Base-by-base conservation (phyloP, 371 early-diverging fungal species). In the Apophysomyces trapeziformis region DNA sequence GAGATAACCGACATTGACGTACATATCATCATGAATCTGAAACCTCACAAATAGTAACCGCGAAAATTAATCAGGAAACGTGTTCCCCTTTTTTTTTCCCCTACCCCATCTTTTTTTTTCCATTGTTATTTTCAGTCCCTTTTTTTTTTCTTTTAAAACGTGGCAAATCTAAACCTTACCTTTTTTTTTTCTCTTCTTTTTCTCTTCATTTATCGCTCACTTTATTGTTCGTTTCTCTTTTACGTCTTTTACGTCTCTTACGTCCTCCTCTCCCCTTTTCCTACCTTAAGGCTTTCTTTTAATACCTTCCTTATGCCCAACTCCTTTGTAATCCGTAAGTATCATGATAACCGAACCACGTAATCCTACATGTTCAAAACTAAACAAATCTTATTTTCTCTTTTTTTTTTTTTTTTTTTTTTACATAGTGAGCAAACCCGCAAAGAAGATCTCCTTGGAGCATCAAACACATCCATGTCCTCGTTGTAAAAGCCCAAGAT, bases 381-480 rank as follows among this genome's bases (percentile, higher is more conserved):
- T 26, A 26, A 26, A 26, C 32, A 26, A 26, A 0, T 26, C 2
- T 3, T 26, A 26, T 3, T 26, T 26, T 26, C 32, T 26, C 3
- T 26, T 26, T 26, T 26, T 26, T 26, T 0, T 26, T 26, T 26
- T 26, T 0, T 26, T 26, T 26, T 26, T 2, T 26, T 26, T 26
- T 26, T 0, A 26, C 16, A 50, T 11, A 50, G 54, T 50, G 21
- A 21, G 54, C 54, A 72, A 69, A 47, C 66, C 67, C 61, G 75
- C 72, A 56, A 77, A 75, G 50, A 77, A 77, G 14, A 77, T 75
- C 32, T 75, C 71, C 32, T 67, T 77, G 36, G 75, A 77, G 65
- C 78, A 77, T 13, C 70, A 75, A 32, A 67, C 67, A 35, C 75
- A 77, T 38, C 73, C 78, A 32, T 74, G 78, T 43, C 75, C 75